A percentile compares a stretch with the other conserved stretches of the same genome.
These are phyloP conservation scores for Penicillium salamii DNA, from an alignment of 495 filamentous ascomycete species.

Conservation along the genomic window DNA sequence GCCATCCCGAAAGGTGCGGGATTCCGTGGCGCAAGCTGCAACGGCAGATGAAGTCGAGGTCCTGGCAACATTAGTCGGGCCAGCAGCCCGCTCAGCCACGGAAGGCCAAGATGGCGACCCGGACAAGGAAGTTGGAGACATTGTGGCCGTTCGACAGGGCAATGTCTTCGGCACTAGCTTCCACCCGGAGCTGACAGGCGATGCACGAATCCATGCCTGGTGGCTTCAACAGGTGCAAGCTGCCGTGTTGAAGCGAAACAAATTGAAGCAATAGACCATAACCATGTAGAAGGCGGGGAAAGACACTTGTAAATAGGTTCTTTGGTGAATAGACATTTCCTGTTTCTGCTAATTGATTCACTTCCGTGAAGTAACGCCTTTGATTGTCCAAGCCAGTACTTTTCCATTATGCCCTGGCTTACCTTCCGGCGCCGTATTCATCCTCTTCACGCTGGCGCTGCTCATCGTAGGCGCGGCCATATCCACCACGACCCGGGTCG, in stretches of 20 bases:
- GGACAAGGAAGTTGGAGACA: constrained; percentile 63
- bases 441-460: constrained; percentile 58
- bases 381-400: constrained; percentile 21
- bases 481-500: constrained; percentile 90
- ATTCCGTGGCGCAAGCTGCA: constrained; percentile 34
- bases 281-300: constrained; percentile 9
- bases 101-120: constrained; percentile 36
- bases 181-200: constrained; percentile 90
- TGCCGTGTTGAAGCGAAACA: constrained; percentile 28
- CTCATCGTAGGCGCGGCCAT: constrained; percentile 64
- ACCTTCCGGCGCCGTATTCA: constrained; percentile 51
- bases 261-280: constrained; percentile 22
- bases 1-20: constrained; percentile 53
- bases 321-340: constrained; percentile 25
- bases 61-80: constrained; percentile 48
- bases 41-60: constrained; percentile 49
- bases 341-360: constrained; percentile 20
- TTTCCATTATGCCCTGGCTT: constrained; percentile 17
- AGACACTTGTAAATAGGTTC: constrained; percentile 28
- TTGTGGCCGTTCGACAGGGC: constrained; percentile 86
- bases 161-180: constrained; percentile 98
- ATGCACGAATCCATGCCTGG: constrained; percentile 89
- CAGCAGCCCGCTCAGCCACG: constrained; percentile 38
- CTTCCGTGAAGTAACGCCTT: constrained; percentile 32
- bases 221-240: constrained; percentile 75